phyloP scores from a whole-genome alignment of 768 basidiomycete genomes.

The Tephrocybe sp. region DNA sequence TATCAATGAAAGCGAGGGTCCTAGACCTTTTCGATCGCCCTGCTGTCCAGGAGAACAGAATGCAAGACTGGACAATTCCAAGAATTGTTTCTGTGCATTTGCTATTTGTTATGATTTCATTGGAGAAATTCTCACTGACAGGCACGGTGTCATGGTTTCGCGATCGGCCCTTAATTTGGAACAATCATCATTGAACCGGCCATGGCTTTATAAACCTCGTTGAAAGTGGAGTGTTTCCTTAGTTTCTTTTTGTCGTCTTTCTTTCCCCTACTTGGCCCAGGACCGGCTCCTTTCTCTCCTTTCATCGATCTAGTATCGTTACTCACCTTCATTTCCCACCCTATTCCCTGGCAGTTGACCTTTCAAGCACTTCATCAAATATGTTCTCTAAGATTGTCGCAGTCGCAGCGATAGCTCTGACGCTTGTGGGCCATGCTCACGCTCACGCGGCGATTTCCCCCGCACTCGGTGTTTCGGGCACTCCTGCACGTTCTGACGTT shows the following conservation, averaged over 20 bases:
- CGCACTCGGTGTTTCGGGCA: slow-evolving; percentile 33
- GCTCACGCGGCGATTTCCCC: slow-evolving; percentile 35
- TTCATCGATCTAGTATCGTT: slow-evolving; percentile 9
- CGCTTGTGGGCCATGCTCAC: slow-evolving; percentile 11
- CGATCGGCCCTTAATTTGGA: not conserved
- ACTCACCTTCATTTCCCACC: slow-evolving; percentile 6
- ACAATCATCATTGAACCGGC: not conserved
- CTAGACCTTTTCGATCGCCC: too few species aligned
- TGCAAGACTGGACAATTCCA: too few species aligned
- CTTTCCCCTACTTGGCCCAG: slow-evolving; percentile 10
- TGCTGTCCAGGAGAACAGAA: too few species aligned
- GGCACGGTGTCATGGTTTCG: slow-evolving; percentile 11
- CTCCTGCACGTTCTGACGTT: slow-evolving; percentile 30
- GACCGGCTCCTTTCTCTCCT: slow-evolving; percentile 17
- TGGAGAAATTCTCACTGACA: not conserved
- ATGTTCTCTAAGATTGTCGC: slow-evolving; percentile 16
- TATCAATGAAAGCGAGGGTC: too few species aligned
- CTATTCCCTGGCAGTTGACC: not conserved
- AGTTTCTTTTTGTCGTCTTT: not conserved
- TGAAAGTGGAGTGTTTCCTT: not conserved
- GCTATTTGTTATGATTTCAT: too few species aligned
- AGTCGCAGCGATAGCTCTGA: slow-evolving; percentile 7
- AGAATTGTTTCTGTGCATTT: too few species aligned
- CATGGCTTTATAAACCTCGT: not conserved
- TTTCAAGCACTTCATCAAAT: not conserved